Conservation (phyloP, 2,329 filamentous ascomycete species). For the Scopulariopsis brevicaulis region DNA sequence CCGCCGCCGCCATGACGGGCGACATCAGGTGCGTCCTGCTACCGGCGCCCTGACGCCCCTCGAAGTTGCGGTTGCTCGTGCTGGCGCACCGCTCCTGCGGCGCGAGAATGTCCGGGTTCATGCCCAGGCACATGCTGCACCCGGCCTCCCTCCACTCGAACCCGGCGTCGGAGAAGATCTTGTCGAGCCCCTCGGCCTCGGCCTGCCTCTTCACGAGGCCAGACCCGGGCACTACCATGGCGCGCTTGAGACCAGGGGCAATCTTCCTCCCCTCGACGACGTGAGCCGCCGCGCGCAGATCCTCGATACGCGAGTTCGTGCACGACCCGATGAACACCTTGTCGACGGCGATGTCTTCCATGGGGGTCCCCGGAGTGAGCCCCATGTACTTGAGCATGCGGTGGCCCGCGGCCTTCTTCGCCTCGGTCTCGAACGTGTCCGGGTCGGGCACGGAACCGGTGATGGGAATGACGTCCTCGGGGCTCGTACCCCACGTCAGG, state of each 20-base stretch:
- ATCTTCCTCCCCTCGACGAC: conserved; percentile 82
- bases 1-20: conserved; percentile 89
- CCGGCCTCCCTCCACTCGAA: conserved; percentile 98
- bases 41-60: conserved; percentile 85
- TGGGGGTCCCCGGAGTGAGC: conserved; percentile 69
- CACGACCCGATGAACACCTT: conserved; percentile 98
- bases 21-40: conserved; percentile 94
- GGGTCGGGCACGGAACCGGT: conserved; percentile 84
- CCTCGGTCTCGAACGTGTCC: conserved; percentile 69
- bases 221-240: conserved; percentile 93
- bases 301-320: conserved; percentile 95
- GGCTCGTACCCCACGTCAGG: conserved; percentile 92
- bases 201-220: conserved; percentile 89
- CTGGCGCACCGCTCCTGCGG: conserved; percentile 89
- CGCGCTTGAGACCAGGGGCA: conserved; percentile 79
- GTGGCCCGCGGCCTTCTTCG: conserved; percentile 68
- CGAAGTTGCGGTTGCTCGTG: conserved; percentile 95
- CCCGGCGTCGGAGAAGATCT: conserved; percentile 82
- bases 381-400: conserved; percentile 96
- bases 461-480: conserved; percentile 92
- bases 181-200: conserved; percentile 83
- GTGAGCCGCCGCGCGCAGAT: conserved; percentile 75
- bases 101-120: conserved; percentile 96
- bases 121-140: conserved; percentile 97
- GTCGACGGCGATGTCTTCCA: conserved; percentile 87